Conservation (phyloP, 331 rosid genomes). For the Malus hybrid region DNA sequence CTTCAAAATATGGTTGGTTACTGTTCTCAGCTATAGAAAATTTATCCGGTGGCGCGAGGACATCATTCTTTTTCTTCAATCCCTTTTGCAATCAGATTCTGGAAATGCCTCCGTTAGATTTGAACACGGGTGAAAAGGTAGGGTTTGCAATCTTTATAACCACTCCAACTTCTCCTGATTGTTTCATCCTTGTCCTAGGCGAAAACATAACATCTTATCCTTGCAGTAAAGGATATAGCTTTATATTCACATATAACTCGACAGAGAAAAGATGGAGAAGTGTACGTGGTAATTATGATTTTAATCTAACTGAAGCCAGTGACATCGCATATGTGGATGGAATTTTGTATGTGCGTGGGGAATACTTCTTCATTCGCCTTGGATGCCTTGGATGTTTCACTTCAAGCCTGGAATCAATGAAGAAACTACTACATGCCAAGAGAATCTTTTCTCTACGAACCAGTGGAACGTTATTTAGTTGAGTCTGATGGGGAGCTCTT, state of each 20-base stretch:
- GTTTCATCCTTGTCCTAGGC: background rate
- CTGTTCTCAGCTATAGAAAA: background rate
- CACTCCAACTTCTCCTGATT: background rate
- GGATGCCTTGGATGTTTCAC: background rate
- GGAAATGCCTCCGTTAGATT: background rate
- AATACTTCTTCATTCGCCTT: background rate
- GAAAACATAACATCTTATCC: background rate
- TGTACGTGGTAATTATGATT: background rate
- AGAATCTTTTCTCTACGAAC: background rate
- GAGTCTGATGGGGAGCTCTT: background rate
- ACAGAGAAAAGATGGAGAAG: background rate
- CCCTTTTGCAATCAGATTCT: background rate
- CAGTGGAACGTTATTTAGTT: background rate
- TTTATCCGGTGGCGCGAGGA: background rate
- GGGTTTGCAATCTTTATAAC: background rate
- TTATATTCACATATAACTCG: background rate
- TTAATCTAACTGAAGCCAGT: background rate
- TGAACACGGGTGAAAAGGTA: background rate
- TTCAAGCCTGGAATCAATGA: background rate
- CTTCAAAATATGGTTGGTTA: background rate
- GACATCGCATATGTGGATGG: background rate
- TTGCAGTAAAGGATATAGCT: background rate
- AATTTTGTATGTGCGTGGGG: background rate
- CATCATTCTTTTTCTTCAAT: background rate
- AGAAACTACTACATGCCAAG: background rate